Evolutionary conservation across 2,329 filamentous ascomycete species (phyloP), one percentile per base, ranked within the genome.

Genomic region (Ascochyta lentis): DNA sequence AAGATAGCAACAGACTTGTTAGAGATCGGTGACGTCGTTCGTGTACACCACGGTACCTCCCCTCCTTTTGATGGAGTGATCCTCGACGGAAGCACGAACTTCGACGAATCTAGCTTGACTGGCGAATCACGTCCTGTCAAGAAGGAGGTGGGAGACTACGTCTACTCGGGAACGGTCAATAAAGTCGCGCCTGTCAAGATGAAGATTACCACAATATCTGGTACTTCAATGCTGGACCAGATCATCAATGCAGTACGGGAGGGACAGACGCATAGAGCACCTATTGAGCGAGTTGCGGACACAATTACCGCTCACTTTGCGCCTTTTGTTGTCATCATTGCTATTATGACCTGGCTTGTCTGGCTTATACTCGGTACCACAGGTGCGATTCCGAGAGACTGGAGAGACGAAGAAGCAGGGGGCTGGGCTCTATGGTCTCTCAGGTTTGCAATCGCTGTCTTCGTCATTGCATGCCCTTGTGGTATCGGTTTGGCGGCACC

Each of bases 41-140:
- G 87, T 47, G 84, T 98, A 2, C 84, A 87, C 2, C 86, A 93
- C 56, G 94, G 94, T 2, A 84, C 86, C 1, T 96, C 92, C 0
- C 94, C 94, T 0, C 90, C 94, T 0, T 91, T 89, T 5, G 94
- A 97, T 70, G 93, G 93, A 7, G 71, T 77, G 4, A 68, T 96
- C 19, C 65, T 82, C 10, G 70, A 77, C 22, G 75, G 77, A 1
- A 87, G 85, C 3, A 81, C 86, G 83, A 74, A 80, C 45, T 96
- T 97, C 67, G 92, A 97, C 69, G 94, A 98, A 73, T 93, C 92
- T 10, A 96, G 92, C 59, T 80, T 98, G 57, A 97, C 94, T 1
- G 90, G 90, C 48, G 90, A 93, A 75, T 89, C 89, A 13, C 82
- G 83, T 6, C 83, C 83, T 0, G 84, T 92, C 51, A 82, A 81